Percentiles rank a stretch among this genome's conserved stretches.
phyloP scores from a whole-genome alignment of 73 alveolate species.

The Stentor roeselii region DNA sequence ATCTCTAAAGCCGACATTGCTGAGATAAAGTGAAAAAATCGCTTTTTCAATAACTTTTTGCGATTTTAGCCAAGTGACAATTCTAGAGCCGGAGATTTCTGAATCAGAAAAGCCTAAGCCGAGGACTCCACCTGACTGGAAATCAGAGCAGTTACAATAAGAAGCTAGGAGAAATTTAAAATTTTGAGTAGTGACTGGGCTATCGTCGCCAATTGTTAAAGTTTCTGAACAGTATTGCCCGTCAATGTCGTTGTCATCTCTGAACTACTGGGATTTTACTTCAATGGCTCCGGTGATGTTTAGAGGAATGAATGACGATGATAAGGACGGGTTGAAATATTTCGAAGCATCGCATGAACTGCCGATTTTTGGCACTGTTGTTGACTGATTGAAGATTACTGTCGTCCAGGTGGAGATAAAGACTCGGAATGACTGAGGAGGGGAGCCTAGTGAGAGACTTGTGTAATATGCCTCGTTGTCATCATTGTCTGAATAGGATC shows the following conservation, averaged over 20 bases:
- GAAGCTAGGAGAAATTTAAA: not conserved
- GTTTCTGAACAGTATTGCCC: not conserved
- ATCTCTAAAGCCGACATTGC: not conserved
- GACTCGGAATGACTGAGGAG: not conserved
- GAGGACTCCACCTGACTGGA: not conserved
- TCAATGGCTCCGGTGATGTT: not conserved
- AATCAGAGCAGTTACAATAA: not conserved
- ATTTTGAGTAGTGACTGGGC: not conserved
- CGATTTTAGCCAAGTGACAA: not conserved
- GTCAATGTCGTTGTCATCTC: not conserved
- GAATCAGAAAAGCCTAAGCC: not conserved
- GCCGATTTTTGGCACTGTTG: not conserved
- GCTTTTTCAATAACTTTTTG: not conserved
- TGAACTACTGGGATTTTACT: not conserved
- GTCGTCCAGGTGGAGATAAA: not conserved
- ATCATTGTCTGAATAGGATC: not conserved
- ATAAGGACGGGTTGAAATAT: not conserved
- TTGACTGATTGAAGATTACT: not conserved
- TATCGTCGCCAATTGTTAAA: not conserved
- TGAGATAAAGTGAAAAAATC: constrained; percentile 13
- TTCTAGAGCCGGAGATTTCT: not conserved
- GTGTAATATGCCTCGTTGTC: not conserved
- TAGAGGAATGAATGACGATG: not conserved
- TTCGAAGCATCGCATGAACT: not conserved
- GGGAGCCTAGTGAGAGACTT: not conserved